A percentile compares a stretch with the other conserved stretches of the same genome.
Conservation (phyloP, 805 yeast genomes). For the Tetrapisispora arboricola region DNA sequence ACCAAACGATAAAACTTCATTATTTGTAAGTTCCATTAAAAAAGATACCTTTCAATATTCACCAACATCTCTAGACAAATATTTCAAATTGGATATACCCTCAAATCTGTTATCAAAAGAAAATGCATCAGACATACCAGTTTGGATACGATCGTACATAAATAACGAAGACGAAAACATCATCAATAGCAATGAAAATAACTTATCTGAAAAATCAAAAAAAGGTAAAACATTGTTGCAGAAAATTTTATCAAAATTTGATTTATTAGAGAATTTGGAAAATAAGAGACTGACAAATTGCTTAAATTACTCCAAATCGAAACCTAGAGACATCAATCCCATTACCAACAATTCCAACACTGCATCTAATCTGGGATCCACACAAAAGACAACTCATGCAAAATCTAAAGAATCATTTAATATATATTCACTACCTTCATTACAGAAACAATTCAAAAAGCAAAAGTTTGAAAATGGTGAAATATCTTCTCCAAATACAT, state of each 20-base stretch:
- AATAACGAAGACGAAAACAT: background rate
- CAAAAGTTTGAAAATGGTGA: slow-evolving; percentile 3
- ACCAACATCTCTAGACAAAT: slow-evolving; percentile 24
- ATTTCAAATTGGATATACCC: slow-evolving; percentile 24
- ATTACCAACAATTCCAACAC: background rate
- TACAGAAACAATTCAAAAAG: slow-evolving; percentile 17
- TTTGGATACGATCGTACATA: slow-evolving; percentile 18
- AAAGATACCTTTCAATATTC: slow-evolving; percentile 26
- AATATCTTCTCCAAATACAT: background rate
- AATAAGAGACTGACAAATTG: slow-evolving; percentile 22
- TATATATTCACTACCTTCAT: slow-evolving; percentile 16
- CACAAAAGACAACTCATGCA: background rate
- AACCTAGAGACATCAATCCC: background rate
- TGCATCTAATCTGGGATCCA: background rate
- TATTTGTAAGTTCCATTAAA: slow-evolving; percentile 26
- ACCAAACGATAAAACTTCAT: slow-evolving; percentile 11
- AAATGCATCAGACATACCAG: slow-evolving; percentile 17
- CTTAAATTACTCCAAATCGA: slow-evolving; percentile 4
- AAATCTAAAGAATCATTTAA: slow-evolving; percentile 6
- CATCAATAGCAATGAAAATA: background rate
- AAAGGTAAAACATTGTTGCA: slow-evolving; percentile 16
- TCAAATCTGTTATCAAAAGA: slow-evolving; percentile 11
- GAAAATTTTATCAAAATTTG: slow-evolving; percentile 26
- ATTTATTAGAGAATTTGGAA: slow-evolving; percentile 29
- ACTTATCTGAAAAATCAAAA: slow-evolving; percentile 4